Base-by-base conservation (phyloP, 306 rosid species). In the Astragalus membranaceus region DNA sequence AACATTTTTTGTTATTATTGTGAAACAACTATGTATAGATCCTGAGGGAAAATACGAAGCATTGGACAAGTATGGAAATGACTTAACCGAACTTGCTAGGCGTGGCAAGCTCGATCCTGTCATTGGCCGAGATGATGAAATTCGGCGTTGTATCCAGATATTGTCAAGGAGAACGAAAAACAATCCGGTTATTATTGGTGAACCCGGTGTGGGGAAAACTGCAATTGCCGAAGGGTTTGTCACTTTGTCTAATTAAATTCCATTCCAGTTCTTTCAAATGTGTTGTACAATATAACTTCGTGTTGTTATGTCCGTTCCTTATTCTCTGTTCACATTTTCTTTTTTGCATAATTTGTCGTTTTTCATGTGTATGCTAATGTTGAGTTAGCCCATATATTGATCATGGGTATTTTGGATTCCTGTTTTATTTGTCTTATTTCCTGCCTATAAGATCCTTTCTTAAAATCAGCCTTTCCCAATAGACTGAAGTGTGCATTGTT, bases 211-310 rank as follows among this genome's bases (percentile, higher is more conserved):
- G 55, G 97, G 99, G 66, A 94, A 94, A 85, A 94, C 99, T 46
- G 99, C 99, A 48, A 94, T 94, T 67, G 99, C 96, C 35, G 99
- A 94, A 87, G 99, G 99, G 99, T 94, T 82, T 51, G 91, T 73
- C 73, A 97, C 97, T 94, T 82, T 51, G 91, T 73, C 73, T 37
- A 50, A 52, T 48, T 54, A 46, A 46, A 14, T 52, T 44, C 16
- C 53, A 15, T 39, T 12, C 16, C 30, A 64, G 10, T 44, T 59
- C 62, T 57, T 67, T 60, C 42, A 50, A 42, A 43, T 64, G 51
- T 48, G 52, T 53, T 36, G 43, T 33, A 29, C 11, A 10, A 32
- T 26, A 44, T 42, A 42, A 20, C 33, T 52, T 43, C 0, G 50
- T 33, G 1, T 54, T 55, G 13, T 33, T 41, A 11, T 56, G 23